Evolutionary conservation across 345 rosid species (phyloP), one percentile per base, ranked within the genome.

Genomic region (Aurinia saxatilis): DNA sequence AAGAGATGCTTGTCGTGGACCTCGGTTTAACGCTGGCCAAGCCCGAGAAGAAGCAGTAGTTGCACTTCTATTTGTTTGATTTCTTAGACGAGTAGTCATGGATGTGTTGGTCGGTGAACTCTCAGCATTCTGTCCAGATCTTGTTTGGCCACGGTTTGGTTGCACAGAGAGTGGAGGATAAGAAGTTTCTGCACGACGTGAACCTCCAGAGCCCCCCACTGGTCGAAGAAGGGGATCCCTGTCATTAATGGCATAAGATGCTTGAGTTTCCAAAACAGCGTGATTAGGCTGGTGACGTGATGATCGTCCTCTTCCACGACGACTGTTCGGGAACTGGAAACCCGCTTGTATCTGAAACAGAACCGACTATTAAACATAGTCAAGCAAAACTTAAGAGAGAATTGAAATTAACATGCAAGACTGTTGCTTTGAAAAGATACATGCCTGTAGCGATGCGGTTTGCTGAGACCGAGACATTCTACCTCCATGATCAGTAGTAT

Each of bases 401-500:
- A 9, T 6, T n/a, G 14, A 42, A 14, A 18, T 3, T 7, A 39
- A 31, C 16, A 12, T 10, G n/a, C n/a, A 48, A 39, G 35, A 58
- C 37, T 2, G 65, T 65, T 58, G 21, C 35, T 27, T 34, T 37
- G 18, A 23, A 23, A 38, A 8, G 14, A 27, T 60, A 73, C 77
- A 39, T 71, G 72, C 96, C 90, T 91, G 86, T 15, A 86, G 85
- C 47, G 84, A 85, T 57, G 87, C 89, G 72, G 45, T 92, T 10
- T 90, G 93, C 74, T 85, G 78, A 6, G 96, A 73, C 67, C 93
- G 88, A 66, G 95, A 82, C 93, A 89, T 77, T 29, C 79, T 82
- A 36, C 96, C 96, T 38, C 89, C 96, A 77, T 92, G 98, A 51
- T 89, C 98, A 62, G 78, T 67, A 2, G 84, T 50, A 76, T 81